phyloP scores from a whole-genome alignment of 2,329 filamentous ascomycete genomes.

The Aurifilum marmelostoma region DNA sequence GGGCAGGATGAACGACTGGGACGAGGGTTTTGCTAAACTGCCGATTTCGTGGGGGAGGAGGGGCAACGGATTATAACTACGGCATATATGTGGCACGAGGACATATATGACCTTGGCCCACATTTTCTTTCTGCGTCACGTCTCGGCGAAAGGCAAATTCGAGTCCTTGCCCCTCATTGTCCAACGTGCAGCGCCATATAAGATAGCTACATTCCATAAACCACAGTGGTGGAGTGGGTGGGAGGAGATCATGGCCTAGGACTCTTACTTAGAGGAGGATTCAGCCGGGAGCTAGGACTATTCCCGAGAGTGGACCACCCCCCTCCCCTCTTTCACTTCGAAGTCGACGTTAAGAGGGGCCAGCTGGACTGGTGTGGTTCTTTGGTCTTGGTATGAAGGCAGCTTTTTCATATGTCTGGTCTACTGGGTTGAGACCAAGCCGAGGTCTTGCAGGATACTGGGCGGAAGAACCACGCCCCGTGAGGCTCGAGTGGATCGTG shows the following conservation, averaged over 20 bases:
- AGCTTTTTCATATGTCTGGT: neutral
- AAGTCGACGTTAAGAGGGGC: no score
- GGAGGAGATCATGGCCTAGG: neutral
- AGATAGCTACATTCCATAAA: neutral
- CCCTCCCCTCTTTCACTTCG: neutral
- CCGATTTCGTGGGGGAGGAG: neutral
- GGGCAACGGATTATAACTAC: neutral
- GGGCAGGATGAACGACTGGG: neutral
- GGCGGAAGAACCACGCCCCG: neutral
- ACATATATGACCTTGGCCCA: neutral
- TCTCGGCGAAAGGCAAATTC: no score
- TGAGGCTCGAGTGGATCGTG: neutral
- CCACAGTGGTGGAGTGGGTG: neutral
- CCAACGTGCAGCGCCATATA: neutral
- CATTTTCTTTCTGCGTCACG: constrained; percentile 1
- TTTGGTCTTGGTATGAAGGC: neutral
- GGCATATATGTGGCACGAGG: neutral
- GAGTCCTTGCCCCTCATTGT: neutral
- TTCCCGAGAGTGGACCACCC: neutral
- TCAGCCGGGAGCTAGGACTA: neutral
- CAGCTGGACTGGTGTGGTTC: neutral
- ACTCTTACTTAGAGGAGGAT: neutral
- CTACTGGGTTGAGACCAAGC: neutral
- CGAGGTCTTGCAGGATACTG: neutral
- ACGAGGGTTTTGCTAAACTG: neutral